Percentiles rank a stretch among this genome's conserved stretches.
phyloP scores from a whole-genome alignment of 2,329 filamentous ascomycete species.

The Cercospora sojina region DNA sequence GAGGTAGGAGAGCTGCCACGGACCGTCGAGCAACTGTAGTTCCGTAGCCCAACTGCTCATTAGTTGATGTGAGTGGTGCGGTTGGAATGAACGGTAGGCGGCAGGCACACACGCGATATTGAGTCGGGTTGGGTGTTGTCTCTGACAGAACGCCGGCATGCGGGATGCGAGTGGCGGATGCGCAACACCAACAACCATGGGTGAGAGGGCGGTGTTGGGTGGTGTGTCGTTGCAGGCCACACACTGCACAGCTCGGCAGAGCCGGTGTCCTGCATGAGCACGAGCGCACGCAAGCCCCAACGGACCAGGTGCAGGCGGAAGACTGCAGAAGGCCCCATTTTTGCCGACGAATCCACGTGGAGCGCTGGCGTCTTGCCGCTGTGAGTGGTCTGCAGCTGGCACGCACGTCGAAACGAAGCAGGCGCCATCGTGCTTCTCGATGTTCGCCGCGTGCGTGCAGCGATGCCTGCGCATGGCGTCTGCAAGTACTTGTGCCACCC shows the following conservation, averaged over 20 bases:
- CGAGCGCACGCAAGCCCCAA: not conserved
- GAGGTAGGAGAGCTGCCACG: constrained; percentile 2
- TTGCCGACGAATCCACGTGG: constrained; percentile 9
- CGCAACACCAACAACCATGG: not conserved
- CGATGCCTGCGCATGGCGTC: constrained; percentile 2
- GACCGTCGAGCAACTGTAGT: constrained; percentile 8
- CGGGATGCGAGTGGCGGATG: not conserved
- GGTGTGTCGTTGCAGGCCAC: not conserved
- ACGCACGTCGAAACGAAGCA: not conserved
- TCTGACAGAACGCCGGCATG: not conserved
- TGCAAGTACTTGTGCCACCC: constrained; percentile 1
- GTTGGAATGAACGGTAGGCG: not conserved
- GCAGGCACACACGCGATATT: not conserved
- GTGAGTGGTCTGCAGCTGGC: constrained; percentile 1
- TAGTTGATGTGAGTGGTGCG: not conserved
- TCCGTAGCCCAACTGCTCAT: not conserved
- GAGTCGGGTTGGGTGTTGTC: not conserved
- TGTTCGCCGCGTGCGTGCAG: constrained; percentile 7
- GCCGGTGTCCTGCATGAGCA: constrained; percentile 1
- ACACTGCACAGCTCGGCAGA: not conserved
- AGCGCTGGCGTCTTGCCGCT: not conserved
- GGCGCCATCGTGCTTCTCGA: not conserved
- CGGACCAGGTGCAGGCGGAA: constrained; percentile 1
- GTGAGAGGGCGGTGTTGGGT: not conserved
- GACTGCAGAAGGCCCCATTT: not conserved